phyloP scores from a whole-genome alignment of 495 filamentous ascomycete genomes.

The Ramalina intermedia region DNA sequence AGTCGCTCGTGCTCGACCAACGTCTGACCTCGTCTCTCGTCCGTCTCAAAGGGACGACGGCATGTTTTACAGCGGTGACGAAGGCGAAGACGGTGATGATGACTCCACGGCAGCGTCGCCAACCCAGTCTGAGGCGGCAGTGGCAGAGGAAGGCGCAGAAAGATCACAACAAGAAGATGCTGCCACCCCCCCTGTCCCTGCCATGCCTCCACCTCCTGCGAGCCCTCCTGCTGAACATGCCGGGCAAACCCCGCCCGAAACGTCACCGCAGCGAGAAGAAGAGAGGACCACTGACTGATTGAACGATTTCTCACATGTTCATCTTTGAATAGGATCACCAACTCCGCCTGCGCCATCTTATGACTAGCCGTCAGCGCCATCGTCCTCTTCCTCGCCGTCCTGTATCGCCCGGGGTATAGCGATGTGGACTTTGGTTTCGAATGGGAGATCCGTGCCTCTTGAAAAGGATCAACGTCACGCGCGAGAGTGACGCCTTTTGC shows the following conservation, averaged over 20 bases:
- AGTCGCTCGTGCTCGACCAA: slow-evolving; percentile 7
- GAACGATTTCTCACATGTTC: no score
- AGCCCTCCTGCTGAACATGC: no score
- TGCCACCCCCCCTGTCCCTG: no score
- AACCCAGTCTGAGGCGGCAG: background rate
- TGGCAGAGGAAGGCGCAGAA: background rate
- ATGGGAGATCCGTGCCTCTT: no score
- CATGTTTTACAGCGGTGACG: background rate
- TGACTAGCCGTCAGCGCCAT: slow-evolving; percentile 38
- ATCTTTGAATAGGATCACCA: no score
- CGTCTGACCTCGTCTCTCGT: slow-evolving; percentile 4
- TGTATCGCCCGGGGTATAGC: background rate
- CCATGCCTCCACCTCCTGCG: no score
- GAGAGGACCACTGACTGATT: no score
- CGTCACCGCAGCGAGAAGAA: no score
- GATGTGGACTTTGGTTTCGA: background rate
- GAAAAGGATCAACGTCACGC: no score
- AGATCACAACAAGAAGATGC: background rate
- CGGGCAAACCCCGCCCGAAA: no score
- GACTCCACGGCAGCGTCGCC: slow-evolving; percentile 5
- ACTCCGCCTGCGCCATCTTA: slow-evolving; percentile 24
- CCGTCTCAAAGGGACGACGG: slow-evolving; percentile 10
- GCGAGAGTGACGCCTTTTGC: no score
- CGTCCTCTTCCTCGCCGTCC: slow-evolving; percentile 16
- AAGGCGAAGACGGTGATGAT: slow-evolving; percentile 23